Base-by-base conservation (phyloP, 306 rosid species). In the Parietaria judaica region DNA sequence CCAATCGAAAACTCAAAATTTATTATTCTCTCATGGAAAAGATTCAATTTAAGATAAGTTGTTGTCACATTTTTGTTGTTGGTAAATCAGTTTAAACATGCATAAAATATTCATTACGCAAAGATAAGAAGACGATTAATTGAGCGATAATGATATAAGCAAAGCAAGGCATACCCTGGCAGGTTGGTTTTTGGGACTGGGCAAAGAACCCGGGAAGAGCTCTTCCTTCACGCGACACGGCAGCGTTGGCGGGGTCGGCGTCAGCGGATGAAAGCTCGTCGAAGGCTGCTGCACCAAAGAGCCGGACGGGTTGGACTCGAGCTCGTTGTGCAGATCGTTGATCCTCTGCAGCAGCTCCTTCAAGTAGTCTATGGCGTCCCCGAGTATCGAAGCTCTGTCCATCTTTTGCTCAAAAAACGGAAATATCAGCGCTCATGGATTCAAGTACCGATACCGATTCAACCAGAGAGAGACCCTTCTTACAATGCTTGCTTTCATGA, bases 301-400 rank as follows among this genome's bases (percentile, higher is more conserved):
- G 17, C 92, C 86, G 14, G 86, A 74, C 16, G 98, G 94, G 51
- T 81, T 84, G 0, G 94, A 73, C 72, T 92, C 99, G 66, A 92
- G 80, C 50, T 92, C 99, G 51, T 79, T 86, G 39, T 92, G 88
- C 80, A 92, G 69, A 79, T 86, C 84, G 10, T 70, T 80, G 69
- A 92, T 86, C 78, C 88, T 85, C 63, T 92, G 92, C 58, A 83
- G 64, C 69, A 92, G 98, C 90, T 92, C 96, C 61, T 92, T 92
- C 90, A 92, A 82, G 71, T 92, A 92, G 65, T 92, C 98, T 68
- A 92, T 92, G 52, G 98, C 84, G 57, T 92, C 98, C 69, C 98
- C 98, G 55, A 92, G 96, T 71, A 92, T 92, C 58, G 98, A 88
- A 35, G 98, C 86, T 74, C 98, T 92, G 82, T 92, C 96, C 98